These are phyloP conservation scores for Fomitopsis palustris DNA, from an alignment of 1,284 basidiomycete species.

Conservation along the genomic window DNA sequence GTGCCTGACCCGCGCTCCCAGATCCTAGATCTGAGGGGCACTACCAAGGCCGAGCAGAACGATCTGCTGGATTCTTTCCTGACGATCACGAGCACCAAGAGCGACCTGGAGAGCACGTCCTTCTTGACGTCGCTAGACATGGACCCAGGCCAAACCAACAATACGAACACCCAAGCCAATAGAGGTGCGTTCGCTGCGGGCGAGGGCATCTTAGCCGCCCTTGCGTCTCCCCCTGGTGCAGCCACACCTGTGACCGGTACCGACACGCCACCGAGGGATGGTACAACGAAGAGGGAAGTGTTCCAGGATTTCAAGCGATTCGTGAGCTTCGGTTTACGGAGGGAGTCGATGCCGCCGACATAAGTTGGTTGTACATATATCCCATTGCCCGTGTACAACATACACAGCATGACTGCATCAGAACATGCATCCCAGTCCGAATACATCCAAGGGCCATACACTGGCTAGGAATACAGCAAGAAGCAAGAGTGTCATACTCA, in stretches of 20 bases:
- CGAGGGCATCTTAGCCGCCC: conserved; percentile 53
- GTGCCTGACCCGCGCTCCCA: conserved; percentile 29
- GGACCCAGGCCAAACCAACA: conserved; percentile 64
- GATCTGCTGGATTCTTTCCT: conserved; percentile 89
- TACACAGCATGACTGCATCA: background rate
- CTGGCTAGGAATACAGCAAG: background rate
- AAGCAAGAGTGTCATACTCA: conserved; percentile 6
- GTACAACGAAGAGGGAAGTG: conserved; percentile 61
- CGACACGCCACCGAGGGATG: conserved; percentile 35
- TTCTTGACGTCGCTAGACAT: conserved; percentile 93
- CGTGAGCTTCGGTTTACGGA: conserved; percentile 79
- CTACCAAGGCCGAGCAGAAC: conserved; percentile 83
- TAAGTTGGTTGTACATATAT: conserved; percentile 9
- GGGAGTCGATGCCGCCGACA: conserved; percentile 51
- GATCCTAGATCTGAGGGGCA: conserved; percentile 95
- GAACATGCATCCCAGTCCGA: background rate
- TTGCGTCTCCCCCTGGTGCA: conserved; percentile 56
- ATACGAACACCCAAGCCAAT: conserved; percentile 54
- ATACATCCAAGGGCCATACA: conserved; percentile 6
- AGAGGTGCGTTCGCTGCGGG: conserved; percentile 39
- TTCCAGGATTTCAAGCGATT: conserved; percentile 85
- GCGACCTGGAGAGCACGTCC: conserved; percentile 81
- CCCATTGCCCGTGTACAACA: background rate
- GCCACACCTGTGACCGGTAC: conserved; percentile 48
- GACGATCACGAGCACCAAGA: conserved; percentile 84